phyloP scores from a whole-genome alignment of 306 rosid species.

The Fagus sylvatica region DNA sequence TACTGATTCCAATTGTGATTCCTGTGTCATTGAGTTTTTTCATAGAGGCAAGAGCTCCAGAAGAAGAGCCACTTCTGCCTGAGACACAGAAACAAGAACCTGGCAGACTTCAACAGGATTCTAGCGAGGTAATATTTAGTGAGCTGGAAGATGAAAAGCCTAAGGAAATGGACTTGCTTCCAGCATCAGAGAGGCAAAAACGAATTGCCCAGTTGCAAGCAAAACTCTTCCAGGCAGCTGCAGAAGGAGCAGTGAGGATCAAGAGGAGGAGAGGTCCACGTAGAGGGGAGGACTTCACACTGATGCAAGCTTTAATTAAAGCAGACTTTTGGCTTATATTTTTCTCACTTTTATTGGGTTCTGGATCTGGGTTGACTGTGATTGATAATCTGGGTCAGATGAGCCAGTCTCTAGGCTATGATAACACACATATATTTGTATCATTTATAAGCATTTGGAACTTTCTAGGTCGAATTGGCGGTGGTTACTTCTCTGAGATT shows the following conservation, averaged over 20 bases:
- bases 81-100: constrained; percentile 41
- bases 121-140: constrained; percentile 56
- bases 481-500: constrained; percentile 86
- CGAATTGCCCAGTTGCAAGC: constrained; percentile 49
- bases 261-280: constrained; percentile 83
- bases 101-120: constrained; percentile 38
- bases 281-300: constrained; percentile 89
- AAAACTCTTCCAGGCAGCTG: constrained; percentile 53
- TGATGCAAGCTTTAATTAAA: constrained; percentile 82
- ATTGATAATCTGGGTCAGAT: constrained; percentile 93
- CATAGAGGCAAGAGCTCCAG: constrained; percentile 36
- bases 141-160: constrained; percentile 63
- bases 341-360: constrained; percentile 74
- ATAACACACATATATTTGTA: constrained; percentile 68
- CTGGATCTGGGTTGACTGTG: constrained; percentile 89
- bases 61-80: constrained; percentile 63
- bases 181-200: constrained; percentile 44
- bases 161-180: constrained; percentile 48
- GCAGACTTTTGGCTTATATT: constrained; percentile 97
- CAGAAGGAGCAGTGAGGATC: constrained; percentile 85
- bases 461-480: constrained; percentile 93
- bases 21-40: constrained; percentile 54
- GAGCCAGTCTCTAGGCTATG: constrained; percentile 73
- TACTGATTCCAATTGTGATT: constrained; percentile 62
- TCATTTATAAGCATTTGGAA: constrained; percentile 95